These are phyloP conservation scores for Scortechinia acanthostroma DNA, from an alignment of 2,329 filamentous ascomycete genomes.

Conservation along the genomic window DNA sequence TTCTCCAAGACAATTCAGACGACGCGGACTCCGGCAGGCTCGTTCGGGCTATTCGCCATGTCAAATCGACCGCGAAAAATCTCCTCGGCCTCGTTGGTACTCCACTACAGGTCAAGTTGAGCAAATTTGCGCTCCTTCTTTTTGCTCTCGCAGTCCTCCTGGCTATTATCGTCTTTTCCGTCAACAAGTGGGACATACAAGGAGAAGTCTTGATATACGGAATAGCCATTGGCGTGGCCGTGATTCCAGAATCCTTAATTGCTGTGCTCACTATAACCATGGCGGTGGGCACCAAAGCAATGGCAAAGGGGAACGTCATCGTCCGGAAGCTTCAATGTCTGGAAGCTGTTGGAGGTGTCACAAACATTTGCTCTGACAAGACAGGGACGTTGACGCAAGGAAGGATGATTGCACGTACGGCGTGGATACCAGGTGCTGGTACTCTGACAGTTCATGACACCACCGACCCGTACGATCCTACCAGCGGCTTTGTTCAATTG, in stretches of 20 bases:
- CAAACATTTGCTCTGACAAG: conserved; percentile 66
- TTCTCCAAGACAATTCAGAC: conserved; percentile 32
- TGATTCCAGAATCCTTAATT: conserved; percentile 61
- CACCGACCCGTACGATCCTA: conserved; percentile 53
- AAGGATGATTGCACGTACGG: conserved; percentile 58
- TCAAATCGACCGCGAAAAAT: conserved; percentile 13
- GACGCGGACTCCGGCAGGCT: too few species aligned
- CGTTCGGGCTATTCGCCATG: too few species aligned
- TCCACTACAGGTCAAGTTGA: conserved; percentile 76
- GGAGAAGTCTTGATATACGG: conserved; percentile 54
- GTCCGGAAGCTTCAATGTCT: conserved; percentile 49
- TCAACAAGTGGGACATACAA: conserved; percentile 40
- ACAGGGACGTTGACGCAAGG: conserved; percentile 62
- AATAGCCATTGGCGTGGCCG: conserved; percentile 53
- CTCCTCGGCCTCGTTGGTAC: conserved; percentile 68
- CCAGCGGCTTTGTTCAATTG: conserved; percentile 41
- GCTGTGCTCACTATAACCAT: conserved; percentile 68
- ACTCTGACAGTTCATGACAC: conserved; percentile 43
- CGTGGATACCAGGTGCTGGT: conserved; percentile 49
- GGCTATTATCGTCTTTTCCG: conserved; percentile 54
- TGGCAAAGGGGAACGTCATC: conserved; percentile 59
- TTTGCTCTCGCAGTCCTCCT: conserved; percentile 65
- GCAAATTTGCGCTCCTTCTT: conserved; percentile 75
- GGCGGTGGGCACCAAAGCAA: conserved; percentile 57
- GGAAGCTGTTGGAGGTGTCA: conserved; percentile 64